Percentiles rank a stretch among this genome's conserved stretches.
These are phyloP conservation scores for Sordaria brevicollis DNA, from an alignment of 495 filamentous ascomycete species.

Conservation along the genomic window DNA sequence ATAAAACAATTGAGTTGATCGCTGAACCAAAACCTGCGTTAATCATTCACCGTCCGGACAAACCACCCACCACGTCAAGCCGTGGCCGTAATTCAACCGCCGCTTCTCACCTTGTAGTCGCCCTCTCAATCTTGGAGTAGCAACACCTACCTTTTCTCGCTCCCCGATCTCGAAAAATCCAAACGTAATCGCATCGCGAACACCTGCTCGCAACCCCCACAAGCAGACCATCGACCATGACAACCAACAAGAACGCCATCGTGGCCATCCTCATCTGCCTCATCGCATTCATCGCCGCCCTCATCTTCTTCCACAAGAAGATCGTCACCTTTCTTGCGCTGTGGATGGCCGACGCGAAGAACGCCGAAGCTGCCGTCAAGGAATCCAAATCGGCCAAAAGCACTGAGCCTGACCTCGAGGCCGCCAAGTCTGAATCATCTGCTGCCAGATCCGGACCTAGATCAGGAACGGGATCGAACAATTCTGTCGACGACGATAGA, in stretches of 20 bases:
- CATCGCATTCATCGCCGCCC: background rate
- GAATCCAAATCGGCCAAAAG: background rate
- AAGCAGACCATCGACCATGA: background rate
- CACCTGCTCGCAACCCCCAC: background rate
- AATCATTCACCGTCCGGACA: background rate
- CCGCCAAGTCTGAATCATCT: background rate
- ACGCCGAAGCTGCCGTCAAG: background rate
- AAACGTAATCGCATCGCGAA: background rate
- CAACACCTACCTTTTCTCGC: background rate
- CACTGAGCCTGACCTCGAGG: background rate
- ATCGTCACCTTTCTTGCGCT: background rate
- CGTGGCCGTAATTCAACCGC: background rate
- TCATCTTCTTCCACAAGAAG: slow-evolving; percentile 4
- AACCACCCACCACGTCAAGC: background rate
- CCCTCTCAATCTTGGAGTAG: background rate
- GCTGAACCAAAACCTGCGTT: background rate
- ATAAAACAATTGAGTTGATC: background rate
- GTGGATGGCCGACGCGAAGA: background rate
- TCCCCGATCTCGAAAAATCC: background rate
- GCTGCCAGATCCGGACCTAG: background rate
- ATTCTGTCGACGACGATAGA: background rate
- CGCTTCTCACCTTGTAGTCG: background rate
- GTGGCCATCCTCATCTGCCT: slow-evolving; percentile 7
- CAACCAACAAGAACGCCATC: slow-evolving; percentile 1
- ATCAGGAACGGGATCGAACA: background rate